These are phyloP conservation scores for Mycena vulgaris DNA, from an alignment of 768 basidiomycete genomes.

Conservation along the genomic window DNA sequence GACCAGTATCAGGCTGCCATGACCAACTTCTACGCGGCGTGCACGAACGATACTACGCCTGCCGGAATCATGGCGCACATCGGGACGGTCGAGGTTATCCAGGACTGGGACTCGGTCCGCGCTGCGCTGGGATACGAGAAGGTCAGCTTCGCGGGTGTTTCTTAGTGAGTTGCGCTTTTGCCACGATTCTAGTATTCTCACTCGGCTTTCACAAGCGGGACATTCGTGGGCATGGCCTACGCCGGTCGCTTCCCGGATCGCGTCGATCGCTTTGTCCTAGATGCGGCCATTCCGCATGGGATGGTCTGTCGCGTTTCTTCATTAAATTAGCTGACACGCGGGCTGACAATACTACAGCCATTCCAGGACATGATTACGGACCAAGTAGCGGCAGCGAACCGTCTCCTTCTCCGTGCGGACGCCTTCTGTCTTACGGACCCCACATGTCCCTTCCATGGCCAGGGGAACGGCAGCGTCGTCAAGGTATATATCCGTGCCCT, in stretches of 20 bases:
- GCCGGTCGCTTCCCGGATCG: constrained; percentile 30
- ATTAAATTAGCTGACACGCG: too few species aligned
- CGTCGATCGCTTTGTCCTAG: constrained; percentile 36
- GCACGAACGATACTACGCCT: constrained; percentile 31
- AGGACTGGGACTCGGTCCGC: constrained; percentile 39
- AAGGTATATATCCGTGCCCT: constrained; percentile 46
- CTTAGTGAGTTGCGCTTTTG: constrained; percentile 27
- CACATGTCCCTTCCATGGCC: constrained; percentile 36
- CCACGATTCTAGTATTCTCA: background rate
- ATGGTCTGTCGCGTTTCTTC: constrained; percentile 36
- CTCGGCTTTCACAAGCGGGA: constrained; percentile 33
- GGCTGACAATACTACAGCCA: too few species aligned
- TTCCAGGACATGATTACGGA: constrained; percentile 23
- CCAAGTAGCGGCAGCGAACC: constrained; percentile 35
- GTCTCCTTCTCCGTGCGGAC: constrained; percentile 37
- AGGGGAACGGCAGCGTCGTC: constrained; percentile 51
- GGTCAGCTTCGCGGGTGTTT: constrained; percentile 30
- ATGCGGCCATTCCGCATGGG: constrained; percentile 38
- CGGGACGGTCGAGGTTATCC: constrained; percentile 36
- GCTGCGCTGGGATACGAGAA: constrained; percentile 35
- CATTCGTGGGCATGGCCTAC: constrained; percentile 37
- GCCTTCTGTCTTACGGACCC: constrained; percentile 36
- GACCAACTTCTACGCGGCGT: constrained; percentile 27
- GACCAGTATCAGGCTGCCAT: constrained; percentile 27
- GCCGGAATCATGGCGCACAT: constrained; percentile 36